A percentile compares a stretch with the other conserved stretches of the same genome.
Conservation (phyloP, 2,329 filamentous ascomycete species). For the Dactylellina leptospora region DNA sequence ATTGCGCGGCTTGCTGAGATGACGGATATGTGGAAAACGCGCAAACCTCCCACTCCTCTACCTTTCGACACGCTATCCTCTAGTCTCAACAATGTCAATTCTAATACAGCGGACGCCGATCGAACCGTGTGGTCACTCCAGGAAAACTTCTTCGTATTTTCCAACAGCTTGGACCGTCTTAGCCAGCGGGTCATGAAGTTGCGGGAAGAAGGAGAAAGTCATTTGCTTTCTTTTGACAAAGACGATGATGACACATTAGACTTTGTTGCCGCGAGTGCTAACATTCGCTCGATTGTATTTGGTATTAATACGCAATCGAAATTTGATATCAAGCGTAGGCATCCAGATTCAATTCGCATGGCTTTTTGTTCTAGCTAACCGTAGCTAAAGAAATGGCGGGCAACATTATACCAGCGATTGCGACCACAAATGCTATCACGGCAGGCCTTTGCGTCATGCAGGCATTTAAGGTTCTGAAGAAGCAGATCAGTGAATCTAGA, state of each 20-base stretch:
- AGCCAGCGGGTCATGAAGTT: slow-evolving; percentile 76
- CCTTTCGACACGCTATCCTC: slow-evolving; percentile 10
- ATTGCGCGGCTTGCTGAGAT: slow-evolving; percentile 83
- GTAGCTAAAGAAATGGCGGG: slow-evolving; percentile 83
- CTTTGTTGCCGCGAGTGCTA: slow-evolving; percentile 89
- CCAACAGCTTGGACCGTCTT: slow-evolving; percentile 78
- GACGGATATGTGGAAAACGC: slow-evolving; percentile 95
- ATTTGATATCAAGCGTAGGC: slow-evolving; percentile 84
- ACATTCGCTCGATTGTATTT: slow-evolving; percentile 88
- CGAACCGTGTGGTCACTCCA: slow-evolving; percentile 81
- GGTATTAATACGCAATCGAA: slow-evolving; percentile 86
- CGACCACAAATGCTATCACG: slow-evolving; percentile 96
- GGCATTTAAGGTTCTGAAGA: slow-evolving; percentile 85
- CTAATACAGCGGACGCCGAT: slow-evolving; percentile 66
- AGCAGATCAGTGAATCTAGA: slow-evolving; percentile 74
- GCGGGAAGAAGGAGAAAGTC: slow-evolving; percentile 65
- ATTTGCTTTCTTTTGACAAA: slow-evolving; percentile 85
- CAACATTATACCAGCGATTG: slow-evolving; percentile 98
- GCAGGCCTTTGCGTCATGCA: slow-evolving; percentile 91
- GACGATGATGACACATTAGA: slow-evolving; percentile 94
- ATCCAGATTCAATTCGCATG: neutral
- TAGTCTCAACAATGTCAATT: neutral
- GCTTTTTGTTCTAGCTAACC: neutral
- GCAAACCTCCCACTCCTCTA: slow-evolving; percentile 69
- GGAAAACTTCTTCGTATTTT: slow-evolving; percentile 87